These are phyloP conservation scores for Boletales sp. DNA, from an alignment of 768 basidiomycete genomes.

Conservation along the genomic window DNA sequence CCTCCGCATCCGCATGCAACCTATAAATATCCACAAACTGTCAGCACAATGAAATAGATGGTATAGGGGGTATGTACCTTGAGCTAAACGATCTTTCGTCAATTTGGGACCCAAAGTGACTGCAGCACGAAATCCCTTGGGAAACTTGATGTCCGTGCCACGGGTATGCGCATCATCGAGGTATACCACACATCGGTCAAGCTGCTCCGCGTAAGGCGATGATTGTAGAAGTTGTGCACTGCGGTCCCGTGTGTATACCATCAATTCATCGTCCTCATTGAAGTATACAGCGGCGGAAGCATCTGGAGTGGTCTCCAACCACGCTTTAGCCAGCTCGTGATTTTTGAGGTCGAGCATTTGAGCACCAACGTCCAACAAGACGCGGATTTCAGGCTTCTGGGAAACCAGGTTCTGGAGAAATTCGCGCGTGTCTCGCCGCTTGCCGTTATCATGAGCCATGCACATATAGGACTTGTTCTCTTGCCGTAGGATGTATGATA, in stretches of 20 bases:
- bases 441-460: not conserved
- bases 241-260: constrained; percentile 34
- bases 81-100: constrained; percentile 14
- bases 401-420: constrained; percentile 29
- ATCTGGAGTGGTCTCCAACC: constrained; percentile 29
- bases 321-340: constrained; percentile 33
- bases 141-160: constrained; percentile 17
- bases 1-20: constrained; percentile 54
- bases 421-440: constrained; percentile 12
- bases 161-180: constrained; percentile 17
- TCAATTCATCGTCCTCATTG: constrained; percentile 8
- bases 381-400: constrained; percentile 34
- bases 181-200: constrained; percentile 8
- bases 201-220: constrained; percentile 21
- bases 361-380: constrained; percentile 51
- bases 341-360: constrained; percentile 51
- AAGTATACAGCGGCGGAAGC: constrained; percentile 26
- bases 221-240: constrained; percentile 33
- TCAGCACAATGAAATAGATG: no score
- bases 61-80: not conserved
- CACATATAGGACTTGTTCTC: constrained; percentile 19
- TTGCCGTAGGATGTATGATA: constrained; percentile 13
- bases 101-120: constrained; percentile 14
- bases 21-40: constrained; percentile 25
- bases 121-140: constrained; percentile 9